phyloP scores from a whole-genome alignment of 1,284 basidiomycete genomes.

The Boletus sp. region DNA sequence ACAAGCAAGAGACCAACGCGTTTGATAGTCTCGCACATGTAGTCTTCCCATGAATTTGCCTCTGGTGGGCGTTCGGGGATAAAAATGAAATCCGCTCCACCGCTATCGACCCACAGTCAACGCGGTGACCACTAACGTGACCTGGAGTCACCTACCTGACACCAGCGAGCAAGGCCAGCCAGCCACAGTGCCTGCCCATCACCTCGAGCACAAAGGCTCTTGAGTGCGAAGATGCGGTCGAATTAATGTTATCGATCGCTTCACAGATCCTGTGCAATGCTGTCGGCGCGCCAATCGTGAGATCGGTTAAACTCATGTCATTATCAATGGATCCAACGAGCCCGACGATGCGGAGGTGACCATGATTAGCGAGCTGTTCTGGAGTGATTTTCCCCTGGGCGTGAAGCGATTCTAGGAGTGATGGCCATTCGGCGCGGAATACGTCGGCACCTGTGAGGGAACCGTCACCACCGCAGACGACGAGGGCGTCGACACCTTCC shows the following conservation, averaged over 20 bases:
- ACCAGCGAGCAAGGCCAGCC: conserved; percentile 92
- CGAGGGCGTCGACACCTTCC: conserved; percentile 95
- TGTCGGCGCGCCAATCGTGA: conserved; percentile 95
- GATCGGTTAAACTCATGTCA: conserved; percentile 96
- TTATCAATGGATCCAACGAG: conserved; percentile 99
- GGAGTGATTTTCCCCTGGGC: conserved; percentile 71
- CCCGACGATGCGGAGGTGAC: conserved; percentile 92
- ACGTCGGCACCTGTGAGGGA: conserved; percentile 94
- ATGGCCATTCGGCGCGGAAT: conserved; percentile 92
- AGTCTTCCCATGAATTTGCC: conserved; percentile 80
- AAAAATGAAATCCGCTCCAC: conserved; percentile 96
- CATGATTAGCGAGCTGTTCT: conserved; percentile 66
- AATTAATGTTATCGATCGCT: conserved; percentile 96
- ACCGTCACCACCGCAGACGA: conserved; percentile 96
- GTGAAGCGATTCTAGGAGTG: conserved; percentile 68
- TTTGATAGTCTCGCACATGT: conserved; percentile 87
- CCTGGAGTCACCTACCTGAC: conserved; percentile 58
- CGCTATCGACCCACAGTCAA: conserved; percentile 41
- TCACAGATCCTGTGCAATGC: conserved; percentile 97
- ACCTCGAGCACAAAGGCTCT: conserved; percentile 98
- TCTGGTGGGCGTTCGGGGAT: conserved; percentile 91
- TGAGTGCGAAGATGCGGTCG: conserved; percentile 93
- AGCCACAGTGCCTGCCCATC: conserved; percentile 98
- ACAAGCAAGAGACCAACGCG: conserved; percentile 45
- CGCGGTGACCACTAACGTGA: background rate